Evolutionary conservation across 805 yeast species (phyloP).

Genomic region (Nakazawaea holstii): DNA sequence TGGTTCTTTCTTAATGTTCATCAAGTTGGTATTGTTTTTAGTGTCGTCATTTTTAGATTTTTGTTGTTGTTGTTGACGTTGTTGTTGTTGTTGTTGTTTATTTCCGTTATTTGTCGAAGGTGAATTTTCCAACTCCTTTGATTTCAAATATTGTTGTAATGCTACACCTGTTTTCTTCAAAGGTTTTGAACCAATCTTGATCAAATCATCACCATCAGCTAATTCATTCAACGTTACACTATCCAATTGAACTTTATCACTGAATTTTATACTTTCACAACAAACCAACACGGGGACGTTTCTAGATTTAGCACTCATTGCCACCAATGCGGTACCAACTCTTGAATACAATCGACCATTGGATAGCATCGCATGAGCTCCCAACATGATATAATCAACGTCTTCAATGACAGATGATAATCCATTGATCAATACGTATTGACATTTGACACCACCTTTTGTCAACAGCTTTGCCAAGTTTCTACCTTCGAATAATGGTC

Average conservation of each 20-base stretch:
- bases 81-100: constrained; percentile 19
- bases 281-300: constrained; percentile 93
- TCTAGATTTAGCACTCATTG: constrained; percentile 83
- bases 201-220: constrained; percentile 70
- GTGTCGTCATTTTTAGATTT: constrained; percentile 2
- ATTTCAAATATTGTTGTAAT: constrained; percentile 53
- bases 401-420: constrained; percentile 76
- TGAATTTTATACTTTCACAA: constrained; percentile 90
- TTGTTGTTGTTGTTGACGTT: constrained; percentile 16
- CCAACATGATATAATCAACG: constrained; percentile 86
- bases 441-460: constrained; percentile 58
- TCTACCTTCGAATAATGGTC: constrained; percentile 93
- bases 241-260: constrained; percentile 93
- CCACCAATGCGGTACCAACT: constrained; percentile 90
- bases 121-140: constrained; percentile 28
- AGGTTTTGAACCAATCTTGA: constrained; percentile 44
- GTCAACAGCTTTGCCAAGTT: constrained; percentile 63
- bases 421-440: constrained; percentile 76
- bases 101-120: constrained; percentile 24
- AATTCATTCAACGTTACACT: constrained; percentile 93
- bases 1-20: constrained; percentile 28
- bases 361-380: constrained; percentile 96
- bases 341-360: constrained; percentile 91
- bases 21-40: constrained; percentile 20
- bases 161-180: constrained; percentile 59